Conservation (phyloP, 108 stramenopile species). For the Chaetoceros tenuissimus region DNA sequence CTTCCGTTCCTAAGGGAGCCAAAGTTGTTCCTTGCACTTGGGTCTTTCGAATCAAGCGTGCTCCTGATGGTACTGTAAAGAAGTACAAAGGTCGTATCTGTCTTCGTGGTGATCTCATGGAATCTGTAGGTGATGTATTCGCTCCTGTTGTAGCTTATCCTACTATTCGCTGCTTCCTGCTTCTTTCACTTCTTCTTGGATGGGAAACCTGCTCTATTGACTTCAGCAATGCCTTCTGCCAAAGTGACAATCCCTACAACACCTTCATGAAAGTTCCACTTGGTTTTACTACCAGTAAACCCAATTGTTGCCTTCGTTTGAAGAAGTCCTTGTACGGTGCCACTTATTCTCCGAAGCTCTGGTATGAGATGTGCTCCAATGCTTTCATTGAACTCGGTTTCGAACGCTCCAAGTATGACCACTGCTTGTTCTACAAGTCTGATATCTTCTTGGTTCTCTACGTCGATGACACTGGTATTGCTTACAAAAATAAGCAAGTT, state of each 20-base stretch:
- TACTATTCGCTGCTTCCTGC: neutral
- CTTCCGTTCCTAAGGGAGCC: neutral
- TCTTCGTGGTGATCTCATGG: constrained; percentile 12
- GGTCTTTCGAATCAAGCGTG: constrained; percentile 11
- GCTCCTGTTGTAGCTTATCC: neutral
- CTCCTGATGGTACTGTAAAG: constrained; percentile 8
- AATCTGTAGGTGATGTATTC: neutral
- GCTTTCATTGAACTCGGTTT: neutral
- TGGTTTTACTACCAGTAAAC: neutral
- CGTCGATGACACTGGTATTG: constrained; percentile 14
- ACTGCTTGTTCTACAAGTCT: neutral
- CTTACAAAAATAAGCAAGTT: neutral
- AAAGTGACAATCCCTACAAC: constrained; percentile 3
- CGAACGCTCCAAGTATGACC: neutral
- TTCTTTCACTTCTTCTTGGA: neutral
- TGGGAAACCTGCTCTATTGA: neutral
- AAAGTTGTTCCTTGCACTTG: constrained; percentile 2
- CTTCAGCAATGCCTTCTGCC: constrained; percentile 11
- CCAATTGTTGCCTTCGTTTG: neutral
- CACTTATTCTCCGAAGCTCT: neutral
- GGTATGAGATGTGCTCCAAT: neutral
- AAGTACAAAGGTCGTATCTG: constrained; percentile 16
- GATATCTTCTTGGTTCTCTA: neutral
- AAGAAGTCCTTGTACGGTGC: constrained; percentile 5
- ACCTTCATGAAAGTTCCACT: constrained; percentile 2